Evolutionary conservation across 192 early-diverging fungal genomes (phyloP).

Genomic region (Linnemannia schmuckeri): DNA sequence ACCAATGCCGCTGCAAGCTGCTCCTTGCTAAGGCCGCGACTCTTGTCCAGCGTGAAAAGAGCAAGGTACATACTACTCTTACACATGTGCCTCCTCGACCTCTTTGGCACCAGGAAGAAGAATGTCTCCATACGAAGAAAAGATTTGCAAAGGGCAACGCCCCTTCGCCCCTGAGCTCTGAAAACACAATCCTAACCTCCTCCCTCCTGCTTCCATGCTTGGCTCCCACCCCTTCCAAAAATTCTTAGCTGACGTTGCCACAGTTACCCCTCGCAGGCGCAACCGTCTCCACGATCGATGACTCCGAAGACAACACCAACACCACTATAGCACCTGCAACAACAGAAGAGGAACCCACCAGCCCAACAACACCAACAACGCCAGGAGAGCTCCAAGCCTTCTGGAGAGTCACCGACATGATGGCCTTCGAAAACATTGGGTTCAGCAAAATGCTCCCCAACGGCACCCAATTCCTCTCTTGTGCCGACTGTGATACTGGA

Average conservation of each 20-base stretch:
- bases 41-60: conserved; percentile 61
- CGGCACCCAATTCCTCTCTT: conserved; percentile 76
- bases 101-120: neutral
- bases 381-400: conserved; percentile 56
- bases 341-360: neutral
- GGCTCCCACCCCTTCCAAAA: conserved; percentile 14
- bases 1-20: conserved; percentile 60
- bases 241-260: conserved; percentile 22
- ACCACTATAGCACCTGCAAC: neutral
- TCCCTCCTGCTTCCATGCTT: conserved; percentile 13
- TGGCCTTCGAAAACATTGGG: conserved; percentile 85
- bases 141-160: no score
- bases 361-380: neutral
- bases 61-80: conserved; percentile 46
- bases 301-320: neutral
- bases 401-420: conserved; percentile 74
- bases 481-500: conserved; percentile 81
- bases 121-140: neutral
- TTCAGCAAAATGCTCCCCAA: conserved; percentile 70
- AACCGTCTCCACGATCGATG: conserved; percentile 34
- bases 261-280: conserved; percentile 31
- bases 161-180: neutral
- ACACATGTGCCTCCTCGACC: neutral
- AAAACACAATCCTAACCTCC: neutral
- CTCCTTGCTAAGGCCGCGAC: conserved; percentile 58